Percentiles rank a stretch among this genome's conserved stretches.
Evolutionary conservation across 2,329 filamentous ascomycete genomes (phyloP).

Genomic region (Colletotrichum tanaceti): DNA sequence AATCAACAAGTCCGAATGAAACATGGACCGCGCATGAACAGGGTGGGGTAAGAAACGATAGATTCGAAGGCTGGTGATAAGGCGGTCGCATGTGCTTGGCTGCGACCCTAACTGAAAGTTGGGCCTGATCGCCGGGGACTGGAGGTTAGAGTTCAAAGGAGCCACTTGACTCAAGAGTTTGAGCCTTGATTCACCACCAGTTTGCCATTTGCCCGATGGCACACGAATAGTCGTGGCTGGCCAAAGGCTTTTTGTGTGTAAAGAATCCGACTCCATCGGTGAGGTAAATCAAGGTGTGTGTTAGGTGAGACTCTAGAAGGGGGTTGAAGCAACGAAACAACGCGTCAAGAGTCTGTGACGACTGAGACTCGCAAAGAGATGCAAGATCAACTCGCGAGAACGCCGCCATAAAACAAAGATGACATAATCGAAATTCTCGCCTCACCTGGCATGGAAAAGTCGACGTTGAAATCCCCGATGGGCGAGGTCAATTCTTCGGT

Average conservation of each 20-base stretch:
- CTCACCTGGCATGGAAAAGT: conserved; percentile 63
- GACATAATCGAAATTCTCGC: conserved; percentile 40
- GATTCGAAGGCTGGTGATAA: conserved; percentile 32
- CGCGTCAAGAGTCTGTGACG: neutral
- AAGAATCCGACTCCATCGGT: neutral
- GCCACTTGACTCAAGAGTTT: conserved; percentile 31
- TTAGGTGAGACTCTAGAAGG: neutral
- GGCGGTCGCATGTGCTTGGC: conserved; percentile 31
- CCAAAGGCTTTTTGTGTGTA: neutral
- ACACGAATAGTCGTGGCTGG: neutral
- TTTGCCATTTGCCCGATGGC: neutral
- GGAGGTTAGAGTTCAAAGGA: conserved; percentile 22
- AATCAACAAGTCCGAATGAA: conserved; percentile 46
- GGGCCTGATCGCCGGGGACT: conserved; percentile 16
- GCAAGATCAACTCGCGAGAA: neutral
- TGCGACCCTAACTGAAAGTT: conserved; percentile 29
- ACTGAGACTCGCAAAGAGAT: neutral
- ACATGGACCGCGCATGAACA: conserved; percentile 39
- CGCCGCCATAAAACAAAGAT: neutral
- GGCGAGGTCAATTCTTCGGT: conserved; percentile 48
- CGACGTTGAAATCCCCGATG: conserved; percentile 61
- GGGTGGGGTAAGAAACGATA: conserved; percentile 35
- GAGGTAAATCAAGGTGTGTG: neutral
- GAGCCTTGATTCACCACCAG: conserved; percentile 13
- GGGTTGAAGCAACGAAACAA: neutral